A percentile compares a stretch with the other conserved stretches of the same genome.
Evolutionary conservation across 352 stramenopile species (phyloP).

Genomic region (Pythium monospermum): DNA sequence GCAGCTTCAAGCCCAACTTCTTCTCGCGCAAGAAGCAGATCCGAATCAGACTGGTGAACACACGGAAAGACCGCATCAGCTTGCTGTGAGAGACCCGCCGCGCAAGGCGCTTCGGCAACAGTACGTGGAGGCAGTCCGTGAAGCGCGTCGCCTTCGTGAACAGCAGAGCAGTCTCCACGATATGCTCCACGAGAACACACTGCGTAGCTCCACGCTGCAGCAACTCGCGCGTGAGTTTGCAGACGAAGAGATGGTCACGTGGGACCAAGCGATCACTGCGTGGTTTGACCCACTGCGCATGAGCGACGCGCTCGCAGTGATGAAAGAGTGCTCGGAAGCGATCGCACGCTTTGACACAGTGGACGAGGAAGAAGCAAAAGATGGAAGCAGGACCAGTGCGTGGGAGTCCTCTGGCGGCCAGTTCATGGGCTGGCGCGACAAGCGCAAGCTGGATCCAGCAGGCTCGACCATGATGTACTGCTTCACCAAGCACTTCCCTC

Average conservation of each 20-base stretch:
- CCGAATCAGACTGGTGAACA: neutral
- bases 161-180: constrained; percentile 10
- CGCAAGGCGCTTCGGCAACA: constrained; percentile 1
- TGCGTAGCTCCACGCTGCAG: constrained; percentile 6
- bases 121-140: constrained; percentile 6
- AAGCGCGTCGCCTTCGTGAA: constrained; percentile 8
- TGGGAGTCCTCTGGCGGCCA: constrained; percentile 15
- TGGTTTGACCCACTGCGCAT: constrained; percentile 13
- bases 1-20: neutral
- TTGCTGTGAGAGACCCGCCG: neutral
- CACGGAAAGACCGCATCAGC: neutral
- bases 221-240: constrained; percentile 9
- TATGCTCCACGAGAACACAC: constrained; percentile 11
- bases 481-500: constrained; percentile 12
- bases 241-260: constrained; percentile 15
- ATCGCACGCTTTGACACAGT: constrained; percentile 12
- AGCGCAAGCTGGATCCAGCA: constrained; percentile 11
- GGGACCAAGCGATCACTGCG: constrained; percentile 6
- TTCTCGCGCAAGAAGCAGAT: neutral
- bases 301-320: constrained; percentile 8
- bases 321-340: constrained; percentile 13
- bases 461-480: constrained; percentile 17
- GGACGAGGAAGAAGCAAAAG: too few species aligned
- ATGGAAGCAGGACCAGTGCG: too few species aligned
- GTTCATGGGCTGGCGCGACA: constrained; percentile 25